These are phyloP conservation scores for Boletus bicolor DNA, from an alignment of 768 basidiomycete genomes.

Conservation along the genomic window DNA sequence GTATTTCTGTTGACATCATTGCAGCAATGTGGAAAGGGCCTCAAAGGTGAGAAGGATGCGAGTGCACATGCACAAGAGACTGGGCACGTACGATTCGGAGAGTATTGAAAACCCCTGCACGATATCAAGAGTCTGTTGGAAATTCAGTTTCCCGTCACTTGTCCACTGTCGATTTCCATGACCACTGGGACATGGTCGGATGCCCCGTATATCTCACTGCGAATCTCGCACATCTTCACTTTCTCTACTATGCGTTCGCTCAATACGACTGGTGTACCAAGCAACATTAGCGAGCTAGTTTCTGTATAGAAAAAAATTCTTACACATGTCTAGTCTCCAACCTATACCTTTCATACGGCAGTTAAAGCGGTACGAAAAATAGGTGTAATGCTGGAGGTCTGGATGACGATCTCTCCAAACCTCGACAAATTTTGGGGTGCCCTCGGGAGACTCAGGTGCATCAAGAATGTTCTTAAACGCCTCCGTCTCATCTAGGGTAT, in stretches of 20 bases:
- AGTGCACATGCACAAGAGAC: constrained; percentile 83
- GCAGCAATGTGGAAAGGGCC: constrained; percentile 75
- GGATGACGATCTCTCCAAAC: constrained; percentile 77
- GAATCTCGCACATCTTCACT: constrained; percentile 81
- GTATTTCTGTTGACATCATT: constrained; percentile 6
- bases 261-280: constrained; percentile 53
- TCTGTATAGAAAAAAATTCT: constrained; percentile 21
- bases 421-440: constrained; percentile 60
- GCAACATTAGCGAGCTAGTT: not conserved
- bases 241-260: constrained; percentile 64
- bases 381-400: constrained; percentile 70
- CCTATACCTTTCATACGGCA: constrained; percentile 78
- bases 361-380: constrained; percentile 81
- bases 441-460: constrained; percentile 38
- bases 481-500: constrained; percentile 78
- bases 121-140: not conserved
- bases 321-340: constrained; percentile 88
- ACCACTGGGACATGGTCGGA: constrained; percentile 84
- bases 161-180: constrained; percentile 60
- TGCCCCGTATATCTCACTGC: constrained; percentile 81
- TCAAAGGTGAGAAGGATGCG: constrained; percentile 94
- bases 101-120: constrained; percentile 50
- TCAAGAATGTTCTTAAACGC: constrained; percentile 68
- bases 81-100: constrained; percentile 82
- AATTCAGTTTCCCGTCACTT: constrained; percentile 25